phyloP scores from a whole-genome alignment of 768 basidiomycete genomes.

The Udeniomyces megalosporus region DNA sequence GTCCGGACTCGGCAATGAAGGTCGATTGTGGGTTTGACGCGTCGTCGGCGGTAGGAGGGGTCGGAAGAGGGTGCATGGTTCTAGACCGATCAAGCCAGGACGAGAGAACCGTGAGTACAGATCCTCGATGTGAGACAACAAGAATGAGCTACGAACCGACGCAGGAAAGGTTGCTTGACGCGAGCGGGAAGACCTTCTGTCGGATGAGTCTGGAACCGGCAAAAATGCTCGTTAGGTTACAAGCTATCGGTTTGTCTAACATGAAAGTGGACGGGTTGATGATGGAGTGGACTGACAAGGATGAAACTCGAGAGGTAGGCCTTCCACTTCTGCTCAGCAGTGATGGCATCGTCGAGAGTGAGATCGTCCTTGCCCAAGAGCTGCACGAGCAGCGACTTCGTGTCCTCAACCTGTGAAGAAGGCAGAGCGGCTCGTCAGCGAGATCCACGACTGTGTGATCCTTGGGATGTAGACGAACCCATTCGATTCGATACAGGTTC shows the following conservation, averaged over 20 bases:
- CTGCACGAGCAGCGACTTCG: conserved; percentile 29
- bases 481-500: conserved; percentile 35
- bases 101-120: too few relatives aligned
- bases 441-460: neutral
- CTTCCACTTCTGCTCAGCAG: conserved; percentile 31
- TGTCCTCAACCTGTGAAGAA: conserved; percentile 22
- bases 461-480: conserved; percentile 22
- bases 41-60: neutral
- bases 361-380: conserved; percentile 34
- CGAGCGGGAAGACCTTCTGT: conserved; percentile 32
- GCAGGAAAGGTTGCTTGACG: conserved; percentile 32
- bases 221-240: too few relatives aligned
- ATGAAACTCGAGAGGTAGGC: conserved; percentile 34
- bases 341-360: conserved; percentile 34
- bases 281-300: conserved; percentile 22
- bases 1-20: conserved; percentile 34
- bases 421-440: neutral
- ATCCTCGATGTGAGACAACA: too few relatives aligned
- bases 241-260: too few relatives aligned
- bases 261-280: neutral
- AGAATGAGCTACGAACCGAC: conserved; percentile 15
- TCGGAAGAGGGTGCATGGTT: neutral
- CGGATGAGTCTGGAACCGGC: conserved; percentile 24
- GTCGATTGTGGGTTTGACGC: too few relatives aligned
- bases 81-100: neutral